These are phyloP conservation scores for Pseudopyrenochaeta lycopersici DNA, from an alignment of 2,329 filamentous ascomycete species.

Conservation along the genomic window DNA sequence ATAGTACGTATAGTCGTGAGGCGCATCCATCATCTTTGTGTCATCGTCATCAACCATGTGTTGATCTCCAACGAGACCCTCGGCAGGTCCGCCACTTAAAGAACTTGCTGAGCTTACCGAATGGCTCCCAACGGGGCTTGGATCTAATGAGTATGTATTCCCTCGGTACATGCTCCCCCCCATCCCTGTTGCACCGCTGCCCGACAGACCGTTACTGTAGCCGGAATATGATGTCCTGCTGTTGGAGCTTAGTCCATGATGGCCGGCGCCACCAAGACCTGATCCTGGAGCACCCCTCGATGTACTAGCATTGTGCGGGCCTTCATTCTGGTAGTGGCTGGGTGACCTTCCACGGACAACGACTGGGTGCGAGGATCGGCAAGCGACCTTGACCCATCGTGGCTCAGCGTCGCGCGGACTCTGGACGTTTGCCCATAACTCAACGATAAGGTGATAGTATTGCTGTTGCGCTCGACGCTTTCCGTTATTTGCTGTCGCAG, in stretches of 20 bases:
- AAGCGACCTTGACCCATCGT: slow-evolving; percentile 49
- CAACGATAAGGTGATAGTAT: slow-evolving; percentile 89
- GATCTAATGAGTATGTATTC: slow-evolving; percentile 49
- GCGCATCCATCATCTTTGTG: slow-evolving; percentile 51
- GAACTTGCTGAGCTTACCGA: slow-evolving; percentile 57
- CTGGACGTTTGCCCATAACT: slow-evolving; percentile 58
- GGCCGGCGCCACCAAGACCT: slow-evolving; percentile 40
- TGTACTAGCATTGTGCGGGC: slow-evolving; percentile 49
- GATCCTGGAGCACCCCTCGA: slow-evolving; percentile 45
- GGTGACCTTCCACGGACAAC: slow-evolving; percentile 53
- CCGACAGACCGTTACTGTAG: slow-evolving; percentile 45
- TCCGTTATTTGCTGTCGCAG: slow-evolving; percentile 91
- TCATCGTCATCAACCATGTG: slow-evolving; percentile 50
- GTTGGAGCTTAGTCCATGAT: slow-evolving; percentile 72
- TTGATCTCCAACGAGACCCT: slow-evolving; percentile 54
- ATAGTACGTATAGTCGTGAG: slow-evolving; percentile 58
- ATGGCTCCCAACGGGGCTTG: slow-evolving; percentile 51
- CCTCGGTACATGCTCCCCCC: slow-evolving; percentile 46
- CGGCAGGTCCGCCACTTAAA: slow-evolving; percentile 50
- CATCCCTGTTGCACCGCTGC: slow-evolving; percentile 38
- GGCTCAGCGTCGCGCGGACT: slow-evolving; percentile 36
- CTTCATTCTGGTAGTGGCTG: slow-evolving; percentile 58
- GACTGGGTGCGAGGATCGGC: slow-evolving; percentile 47
- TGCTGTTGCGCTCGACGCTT: slow-evolving; percentile 90
- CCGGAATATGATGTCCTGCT: slow-evolving; percentile 58